phyloP scores from a whole-genome alignment of 225 moss, liverwort and hornwort genomes.

The Pseudoscleropodium purum region DNA sequence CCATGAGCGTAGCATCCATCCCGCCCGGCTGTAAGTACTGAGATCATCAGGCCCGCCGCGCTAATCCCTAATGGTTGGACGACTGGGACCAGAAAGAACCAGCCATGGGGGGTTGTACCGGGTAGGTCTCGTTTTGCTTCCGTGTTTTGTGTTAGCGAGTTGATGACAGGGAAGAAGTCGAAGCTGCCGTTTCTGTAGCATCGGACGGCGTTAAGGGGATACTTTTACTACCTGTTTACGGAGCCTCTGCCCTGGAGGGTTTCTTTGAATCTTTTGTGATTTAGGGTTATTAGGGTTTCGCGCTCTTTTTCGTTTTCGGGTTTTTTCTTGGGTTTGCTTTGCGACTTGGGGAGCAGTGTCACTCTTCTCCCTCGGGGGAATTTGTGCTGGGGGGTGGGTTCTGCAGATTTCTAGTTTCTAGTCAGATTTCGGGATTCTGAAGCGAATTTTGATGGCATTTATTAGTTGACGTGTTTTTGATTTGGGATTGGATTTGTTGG shows the following conservation, averaged over 20 bases:
- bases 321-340: not conserved
- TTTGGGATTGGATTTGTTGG: not conserved
- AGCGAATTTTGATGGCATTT: not conserved
- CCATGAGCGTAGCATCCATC: not conserved
- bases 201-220: not conserved
- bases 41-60: conserved; percentile 4
- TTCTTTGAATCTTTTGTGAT: not conserved
- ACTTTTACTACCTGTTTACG: not conserved
- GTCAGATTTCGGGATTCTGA: not conserved
- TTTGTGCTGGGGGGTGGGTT: not conserved
- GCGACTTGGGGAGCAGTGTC: not conserved
- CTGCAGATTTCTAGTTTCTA: not conserved
- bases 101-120: not conserved
- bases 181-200: not conserved
- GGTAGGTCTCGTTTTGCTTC: conserved; percentile 11
- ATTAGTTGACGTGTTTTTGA: not conserved
- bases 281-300: conserved; percentile 39
- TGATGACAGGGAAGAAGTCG: not conserved
- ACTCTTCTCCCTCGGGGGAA: not conserved
- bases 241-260: not conserved
- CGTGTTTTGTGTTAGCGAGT: not conserved
- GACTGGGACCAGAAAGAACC: conserved; percentile 6
- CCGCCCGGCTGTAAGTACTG: not conserved
- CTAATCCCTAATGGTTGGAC: conserved; percentile 14
- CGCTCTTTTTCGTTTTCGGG: not conserved